A percentile compares a stretch with the other conserved stretches of the same genome.
These are phyloP conservation scores for Benincasa hispida DNA, from an alignment of 306 rosid species.

Conservation along the genomic window DNA sequence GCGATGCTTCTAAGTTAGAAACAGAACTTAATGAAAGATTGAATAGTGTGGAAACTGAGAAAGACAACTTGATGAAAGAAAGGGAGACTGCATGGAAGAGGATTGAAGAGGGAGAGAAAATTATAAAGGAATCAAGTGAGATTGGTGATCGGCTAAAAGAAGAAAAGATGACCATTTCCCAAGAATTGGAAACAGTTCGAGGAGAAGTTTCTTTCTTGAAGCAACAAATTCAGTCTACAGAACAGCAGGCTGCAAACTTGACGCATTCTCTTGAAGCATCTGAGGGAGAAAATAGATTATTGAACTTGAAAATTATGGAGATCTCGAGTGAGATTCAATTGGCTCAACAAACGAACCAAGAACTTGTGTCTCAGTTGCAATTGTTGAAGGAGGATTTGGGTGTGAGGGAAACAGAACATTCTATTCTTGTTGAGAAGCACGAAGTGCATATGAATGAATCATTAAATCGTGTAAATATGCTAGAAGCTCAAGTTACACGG, in stretches of 20 bases:
- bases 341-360: conserved; percentile 36
- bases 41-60: conserved; percentile 27
- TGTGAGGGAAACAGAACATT: conserved; percentile 38
- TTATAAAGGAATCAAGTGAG: conserved; percentile 28
- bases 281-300: conserved; percentile 48
- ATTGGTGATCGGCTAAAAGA: conserved; percentile 35
- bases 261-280: conserved; percentile 30
- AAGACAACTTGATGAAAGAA: conserved; percentile 24
- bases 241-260: conserved; percentile 30
- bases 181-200: conserved; percentile 40
- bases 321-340: conserved; percentile 37
- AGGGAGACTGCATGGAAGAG: conserved; percentile 30
- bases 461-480: conserved; percentile 25
- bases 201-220: conserved; percentile 33
- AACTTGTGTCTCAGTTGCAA: conserved; percentile 29
- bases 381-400: conserved; percentile 37
- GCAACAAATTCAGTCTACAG: conserved; percentile 43
- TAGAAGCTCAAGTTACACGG: conserved; percentile 24
- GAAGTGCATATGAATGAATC: conserved; percentile 32
- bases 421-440: conserved; percentile 40
- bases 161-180: conserved; percentile 34
- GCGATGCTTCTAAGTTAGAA: background rate
- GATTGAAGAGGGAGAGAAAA: conserved; percentile 48
- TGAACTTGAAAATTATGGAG: conserved; percentile 37
- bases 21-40: conserved; percentile 28